phyloP scores from a whole-genome alignment of 2,329 filamentous ascomycete species.

The Aureobasidium sp. region DNA sequence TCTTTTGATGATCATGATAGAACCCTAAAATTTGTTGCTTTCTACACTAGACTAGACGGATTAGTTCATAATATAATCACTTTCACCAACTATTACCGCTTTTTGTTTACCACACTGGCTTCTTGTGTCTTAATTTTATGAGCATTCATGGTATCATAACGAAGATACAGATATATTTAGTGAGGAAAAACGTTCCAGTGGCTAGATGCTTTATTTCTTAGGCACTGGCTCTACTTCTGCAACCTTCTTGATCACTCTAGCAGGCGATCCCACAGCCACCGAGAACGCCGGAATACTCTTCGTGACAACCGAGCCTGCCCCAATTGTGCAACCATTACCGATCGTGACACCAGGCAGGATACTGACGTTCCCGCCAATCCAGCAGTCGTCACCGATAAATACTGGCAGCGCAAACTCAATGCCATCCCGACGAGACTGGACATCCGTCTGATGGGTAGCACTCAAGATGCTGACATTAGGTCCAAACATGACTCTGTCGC shows the following conservation, averaged over 20 bases:
- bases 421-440: slow-evolving; percentile 40
- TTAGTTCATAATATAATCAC: slow-evolving; percentile 3
- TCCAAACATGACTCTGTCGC: slow-evolving; percentile 46
- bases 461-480: slow-evolving; percentile 47
- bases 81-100: not conserved
- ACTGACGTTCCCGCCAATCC: slow-evolving; percentile 65
- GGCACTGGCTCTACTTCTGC: not conserved
- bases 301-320: slow-evolving; percentile 77
- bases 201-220: not conserved
- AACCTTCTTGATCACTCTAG: slow-evolving; percentile 31
- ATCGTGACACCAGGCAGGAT: slow-evolving; percentile 73
- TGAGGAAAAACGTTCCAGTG: too few species aligned
- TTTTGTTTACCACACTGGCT: not conserved
- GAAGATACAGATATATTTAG: not conserved
- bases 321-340: slow-evolving; percentile 65
- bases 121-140: not conserved
- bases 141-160: not conserved
- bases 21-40: not conserved
- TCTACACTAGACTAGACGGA: not conserved
- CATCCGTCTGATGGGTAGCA: slow-evolving; percentile 47
- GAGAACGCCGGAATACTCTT: slow-evolving; percentile 44
- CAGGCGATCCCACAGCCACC: slow-evolving; percentile 34
- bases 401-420: slow-evolving; percentile 45
- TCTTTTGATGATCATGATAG: slow-evolving; percentile 10
- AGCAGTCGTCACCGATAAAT: slow-evolving; percentile 69